phyloP scores from a whole-genome alignment of 2,329 filamentous ascomycete species.

The Trichocomaceae sp. region DNA sequence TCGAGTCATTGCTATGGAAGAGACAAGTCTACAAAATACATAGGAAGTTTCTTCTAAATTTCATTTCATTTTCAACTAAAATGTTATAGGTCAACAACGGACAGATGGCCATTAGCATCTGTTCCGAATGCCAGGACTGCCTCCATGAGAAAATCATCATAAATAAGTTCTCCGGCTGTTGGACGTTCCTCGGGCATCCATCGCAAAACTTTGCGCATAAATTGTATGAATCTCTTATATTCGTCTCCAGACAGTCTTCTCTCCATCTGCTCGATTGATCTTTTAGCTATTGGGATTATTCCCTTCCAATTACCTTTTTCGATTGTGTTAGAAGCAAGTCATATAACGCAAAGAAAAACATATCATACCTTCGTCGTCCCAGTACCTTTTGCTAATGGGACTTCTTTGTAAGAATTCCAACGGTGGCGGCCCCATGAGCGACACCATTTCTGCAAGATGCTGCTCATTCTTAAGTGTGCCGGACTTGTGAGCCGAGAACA shows the following conservation, averaged over 20 bases:
- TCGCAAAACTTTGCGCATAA: conserved; percentile 1
- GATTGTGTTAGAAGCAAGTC: neutral
- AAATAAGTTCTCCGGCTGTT: conserved; percentile 4
- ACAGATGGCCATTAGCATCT: neutral
- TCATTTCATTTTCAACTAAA: no score
- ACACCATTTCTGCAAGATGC: conserved; percentile 17
- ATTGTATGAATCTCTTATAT: neutral
- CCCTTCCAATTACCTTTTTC: conserved; percentile 3
- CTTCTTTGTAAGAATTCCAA: conserved; percentile 7
- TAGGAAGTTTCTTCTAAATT: no score
- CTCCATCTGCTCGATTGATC: neutral
- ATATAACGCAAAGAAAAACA: neutral
- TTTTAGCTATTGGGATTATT: conserved; percentile 1
- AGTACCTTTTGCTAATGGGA: conserved; percentile 10
- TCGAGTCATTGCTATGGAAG: no score
- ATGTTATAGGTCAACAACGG: neutral
- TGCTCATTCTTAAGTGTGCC: conserved; percentile 11
- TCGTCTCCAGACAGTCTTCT: conserved; percentile 4
- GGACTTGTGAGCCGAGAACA: conserved; percentile 8
- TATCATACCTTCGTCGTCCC: conserved; percentile 13
- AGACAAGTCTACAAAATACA: no score
- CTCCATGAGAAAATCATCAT: conserved; percentile 17
- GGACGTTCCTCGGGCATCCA: conserved; percentile 6
- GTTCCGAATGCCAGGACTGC: neutral
- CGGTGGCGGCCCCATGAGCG: conserved; percentile 15